phyloP scores from a whole-genome alignment of 768 basidiomycete species.

The Suillus clintonianus region DNA sequence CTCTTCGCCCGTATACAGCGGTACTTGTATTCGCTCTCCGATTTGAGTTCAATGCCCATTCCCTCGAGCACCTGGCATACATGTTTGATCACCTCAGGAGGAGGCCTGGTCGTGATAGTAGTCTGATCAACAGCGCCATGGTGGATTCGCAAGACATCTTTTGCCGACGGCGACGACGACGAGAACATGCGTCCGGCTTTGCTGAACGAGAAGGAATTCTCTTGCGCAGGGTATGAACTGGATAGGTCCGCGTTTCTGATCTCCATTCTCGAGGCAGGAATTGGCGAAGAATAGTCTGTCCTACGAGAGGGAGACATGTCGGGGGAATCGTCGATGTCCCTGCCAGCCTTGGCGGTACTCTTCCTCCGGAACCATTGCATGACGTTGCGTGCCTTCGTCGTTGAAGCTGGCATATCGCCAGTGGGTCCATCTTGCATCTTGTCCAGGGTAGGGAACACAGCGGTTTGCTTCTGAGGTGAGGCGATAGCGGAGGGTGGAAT shows the following conservation, averaged over 20 bases:
- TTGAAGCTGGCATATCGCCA: slow-evolving; percentile 61
- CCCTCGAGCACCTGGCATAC: slow-evolving; percentile 75
- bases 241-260: slow-evolving; percentile 19
- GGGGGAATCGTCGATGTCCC: slow-evolving; percentile 24
- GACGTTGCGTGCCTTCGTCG: slow-evolving; percentile 90
- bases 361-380: slow-evolving; percentile 97
- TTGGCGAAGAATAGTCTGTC: slow-evolving; percentile 28
- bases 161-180: slow-evolving; percentile 34
- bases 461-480: slow-evolving; percentile 28
- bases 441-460: slow-evolving; percentile 26
- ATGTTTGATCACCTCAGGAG: slow-evolving; percentile 87
- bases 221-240: slow-evolving; percentile 22
- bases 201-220: slow-evolving; percentile 37
- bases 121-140: slow-evolving; percentile 91
- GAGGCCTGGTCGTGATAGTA: slow-evolving; percentile 81
- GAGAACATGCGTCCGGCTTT: slow-evolving; percentile 38
- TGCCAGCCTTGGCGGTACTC: slow-evolving; percentile 48
- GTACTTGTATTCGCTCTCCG: slow-evolving; percentile 90
- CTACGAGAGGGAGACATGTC: slow-evolving; percentile 16
- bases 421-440: slow-evolving; percentile 23
- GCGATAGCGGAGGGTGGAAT: slow-evolving; percentile 28
- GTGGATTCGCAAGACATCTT: slow-evolving; percentile 73
- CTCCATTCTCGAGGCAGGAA: slow-evolving; percentile 26
- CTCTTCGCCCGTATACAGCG: slow-evolving; percentile 81
- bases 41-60: slow-evolving; percentile 89